These are phyloP conservation scores for Groenewaldozyma sp. DNA, from an alignment of 1,139 yeast species.

Conservation along the genomic window DNA sequence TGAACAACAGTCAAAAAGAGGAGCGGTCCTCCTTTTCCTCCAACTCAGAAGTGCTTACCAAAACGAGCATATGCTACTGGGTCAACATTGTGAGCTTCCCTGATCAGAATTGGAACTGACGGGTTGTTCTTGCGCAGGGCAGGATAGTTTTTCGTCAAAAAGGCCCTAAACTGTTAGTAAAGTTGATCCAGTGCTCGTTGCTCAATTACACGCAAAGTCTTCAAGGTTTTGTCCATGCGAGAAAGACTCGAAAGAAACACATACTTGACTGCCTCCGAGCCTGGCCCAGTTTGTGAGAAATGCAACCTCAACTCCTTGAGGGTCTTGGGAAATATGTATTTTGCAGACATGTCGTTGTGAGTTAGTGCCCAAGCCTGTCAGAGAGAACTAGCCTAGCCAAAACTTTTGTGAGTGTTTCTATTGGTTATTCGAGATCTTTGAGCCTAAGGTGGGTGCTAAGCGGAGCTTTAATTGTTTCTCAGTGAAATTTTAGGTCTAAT, in stretches of 20 bases:
- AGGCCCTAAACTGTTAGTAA: conserved; percentile 33
- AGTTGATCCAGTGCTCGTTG: not conserved
- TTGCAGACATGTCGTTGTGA: conserved; percentile 44
- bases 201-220: not conserved
- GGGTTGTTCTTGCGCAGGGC: conserved; percentile 49
- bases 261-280: conserved; percentile 52
- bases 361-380: too few species aligned
- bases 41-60: conserved; percentile 23
- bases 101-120: conserved; percentile 57
- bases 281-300: conserved; percentile 65
- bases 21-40: too few species aligned
- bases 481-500: too few species aligned
- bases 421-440: too few species aligned
- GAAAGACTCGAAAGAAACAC: conserved; percentile 12
- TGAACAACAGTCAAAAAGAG: conserved; percentile 1
- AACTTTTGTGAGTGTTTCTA: too few species aligned
- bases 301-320: conserved; percentile 73
- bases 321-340: conserved; percentile 52
- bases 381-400: too few species aligned
- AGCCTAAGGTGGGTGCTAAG: too few species aligned
- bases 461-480: too few species aligned
- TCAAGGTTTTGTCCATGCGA: not conserved
- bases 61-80: conserved; percentile 71
- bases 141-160: conserved; percentile 53
- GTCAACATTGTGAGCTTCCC: conserved; percentile 65